Evolutionary conservation across 129 eudicot genomes (phyloP), one percentile per base, ranked within the genome.

Genomic region (Oenanthe sinensis): DNA sequence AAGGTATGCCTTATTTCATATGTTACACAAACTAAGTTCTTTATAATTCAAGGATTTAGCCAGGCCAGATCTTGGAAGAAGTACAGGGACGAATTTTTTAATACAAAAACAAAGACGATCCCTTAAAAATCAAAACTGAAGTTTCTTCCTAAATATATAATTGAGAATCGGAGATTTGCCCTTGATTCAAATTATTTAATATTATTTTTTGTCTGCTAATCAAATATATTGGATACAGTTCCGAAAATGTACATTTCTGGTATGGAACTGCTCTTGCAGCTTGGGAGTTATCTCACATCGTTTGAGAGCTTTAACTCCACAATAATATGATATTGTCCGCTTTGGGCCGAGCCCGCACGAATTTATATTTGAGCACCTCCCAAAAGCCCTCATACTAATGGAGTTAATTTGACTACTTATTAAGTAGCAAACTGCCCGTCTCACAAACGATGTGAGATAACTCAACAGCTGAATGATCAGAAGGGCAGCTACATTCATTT

Each of bases 1-100:
- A 71, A 84, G 91, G 98, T 89, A 91, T 76, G 79, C 70, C 50
- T 65, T 26, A 20, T 40, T 47, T 40, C 70, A 52, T 30, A 72
- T 58, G 67, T 58, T 58, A 22, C 67, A 58, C 67, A 22, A 55
- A 12, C 63, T 2, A 22, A 72, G 26, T 3, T 72, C 76, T 40
- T 22, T 22, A 36, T 16, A 20, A 42, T 71, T 14, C 26, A 69
- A 37, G 4, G 26, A 39, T 39, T 39, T 39, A n/a, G 37, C 3
- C 45, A 68, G 45, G 37, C 10, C 45, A 68, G 40, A 20, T 33
- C 74, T 68, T 30, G 3, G 26, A 42, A 4, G 44, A 72, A 11
- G 45, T 8, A 22, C 76, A 37, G 45, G 1, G 42, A 3, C 42
- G 58, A 6, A 49, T 33, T n/a, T 16, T 16, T 26, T 44, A 2